Percentiles rank a stretch among this genome's conserved stretches.
Evolutionary conservation across 116 monocot species (phyloP).

Genomic region (Papilionanthe hybrid): DNA sequence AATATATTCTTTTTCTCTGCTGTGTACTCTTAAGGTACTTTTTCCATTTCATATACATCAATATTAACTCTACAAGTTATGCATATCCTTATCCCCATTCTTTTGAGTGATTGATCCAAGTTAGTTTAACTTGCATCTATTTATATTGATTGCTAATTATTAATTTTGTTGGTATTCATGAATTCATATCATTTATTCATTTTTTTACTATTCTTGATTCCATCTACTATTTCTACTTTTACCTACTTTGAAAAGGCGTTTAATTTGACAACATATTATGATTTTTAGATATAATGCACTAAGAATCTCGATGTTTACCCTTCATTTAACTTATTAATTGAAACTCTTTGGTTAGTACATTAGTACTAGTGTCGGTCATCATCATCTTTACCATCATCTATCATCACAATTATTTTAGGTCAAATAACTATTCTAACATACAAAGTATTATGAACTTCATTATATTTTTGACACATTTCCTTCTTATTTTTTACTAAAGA

Average conservation of each 20-base stretch:
- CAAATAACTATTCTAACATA: neutral
- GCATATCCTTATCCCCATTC: neutral
- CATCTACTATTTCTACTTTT: neutral
- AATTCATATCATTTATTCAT: neutral
- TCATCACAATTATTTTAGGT: neutral
- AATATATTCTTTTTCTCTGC: neutral
- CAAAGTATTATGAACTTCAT: neutral
- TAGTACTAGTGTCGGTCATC: neutral
- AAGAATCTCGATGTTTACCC: neutral
- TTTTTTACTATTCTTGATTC: neutral
- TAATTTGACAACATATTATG: neutral
- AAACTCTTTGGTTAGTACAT: neutral
- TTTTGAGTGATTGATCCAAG: constrained; percentile 1
- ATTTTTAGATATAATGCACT: neutral
- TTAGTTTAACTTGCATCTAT: neutral
- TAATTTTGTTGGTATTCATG: neutral
- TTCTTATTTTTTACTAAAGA: too few species aligned
- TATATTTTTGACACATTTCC: neutral
- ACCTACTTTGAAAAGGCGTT: neutral
- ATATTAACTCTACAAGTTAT: neutral
- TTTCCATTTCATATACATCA: neutral
- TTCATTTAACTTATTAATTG: neutral
- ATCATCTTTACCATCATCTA: neutral
- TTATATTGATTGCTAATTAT: neutral
- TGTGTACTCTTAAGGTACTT: neutral